Evolutionary conservation across 1,284 basidiomycete species (phyloP), one percentile per base, ranked within the genome.

Genomic region (Fomes fomentarius): DNA sequence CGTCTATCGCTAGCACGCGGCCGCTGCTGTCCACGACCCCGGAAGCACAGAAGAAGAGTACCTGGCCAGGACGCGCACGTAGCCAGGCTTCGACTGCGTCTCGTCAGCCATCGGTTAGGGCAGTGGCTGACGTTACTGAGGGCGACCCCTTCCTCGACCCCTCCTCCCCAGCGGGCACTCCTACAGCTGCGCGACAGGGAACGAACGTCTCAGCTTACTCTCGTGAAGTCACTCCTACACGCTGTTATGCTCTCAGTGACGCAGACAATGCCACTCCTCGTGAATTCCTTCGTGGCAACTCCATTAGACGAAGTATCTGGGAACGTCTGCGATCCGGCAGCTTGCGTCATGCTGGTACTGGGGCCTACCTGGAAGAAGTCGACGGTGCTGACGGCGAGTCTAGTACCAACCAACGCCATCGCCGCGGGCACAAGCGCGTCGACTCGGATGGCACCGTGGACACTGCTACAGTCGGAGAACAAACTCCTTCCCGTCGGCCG

Each of bases 271-370:
- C 30, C 6, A 59, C 50, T 1, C 65, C 67, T 0, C 68, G 67
- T 50, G 69, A 69, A 25, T 57, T 65, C 1, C 54, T 67, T 11
- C 58, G 69, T 0, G 68, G 70, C 52, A 68, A 59, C 30, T 71
- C 69, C 12, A 70, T 74, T 45, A 63, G 72, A 17, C 68, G 70
- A 17, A 65, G 60, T 2, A 68, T 74, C 38, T 57, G 73, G 31
- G 67, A 68, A 34, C 64, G 68, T 12, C 56, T 74, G 22, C 63
- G 63, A 19, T 54, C 61, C n/a, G 66, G 65, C 24, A 58, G 61
- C 24, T 25, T 57, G n/a, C 61, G 64, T 24, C 45, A 57, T 17
- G 33, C 48, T 22, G 50, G 38, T n/a, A n/a, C n/a, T n/a, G 9
- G 40, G 46, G 1, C 33, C 49, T 21, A n/a, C n/a, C n/a, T n/a